phyloP scores from a whole-genome alignment of 2,329 filamentous ascomycete genomes.

The Escovopsis sp. region DNA sequence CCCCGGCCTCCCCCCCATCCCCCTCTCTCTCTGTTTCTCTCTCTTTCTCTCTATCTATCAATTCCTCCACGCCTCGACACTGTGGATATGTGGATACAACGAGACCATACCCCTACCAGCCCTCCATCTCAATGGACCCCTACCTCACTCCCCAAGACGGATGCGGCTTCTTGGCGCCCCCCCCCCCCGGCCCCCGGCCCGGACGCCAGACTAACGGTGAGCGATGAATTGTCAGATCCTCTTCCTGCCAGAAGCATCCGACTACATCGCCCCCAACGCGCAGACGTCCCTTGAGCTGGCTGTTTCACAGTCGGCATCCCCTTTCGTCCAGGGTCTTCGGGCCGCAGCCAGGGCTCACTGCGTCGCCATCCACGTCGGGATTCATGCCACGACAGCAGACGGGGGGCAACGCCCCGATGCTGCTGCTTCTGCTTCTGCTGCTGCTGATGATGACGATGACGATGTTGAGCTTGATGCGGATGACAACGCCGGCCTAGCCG shows the following conservation, averaged over 20 bases:
- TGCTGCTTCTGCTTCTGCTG: not conserved
- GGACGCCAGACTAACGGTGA: constrained; percentile 3
- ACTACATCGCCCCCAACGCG: constrained; percentile 66
- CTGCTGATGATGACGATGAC: too few species aligned
- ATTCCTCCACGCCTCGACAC: too few species aligned
- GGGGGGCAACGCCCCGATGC: not conserved
- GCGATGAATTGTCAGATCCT: constrained; percentile 38
- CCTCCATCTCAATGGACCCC: too few species aligned
- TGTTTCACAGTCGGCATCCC: constrained; percentile 46
- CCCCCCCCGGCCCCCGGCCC: not conserved
- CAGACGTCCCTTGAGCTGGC: constrained; percentile 58
- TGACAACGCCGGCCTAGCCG: too few species aligned
- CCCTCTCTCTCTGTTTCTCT: too few species aligned
- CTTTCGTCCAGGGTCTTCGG: constrained; percentile 65
- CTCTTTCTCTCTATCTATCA: too few species aligned
- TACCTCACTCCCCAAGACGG: too few species aligned
- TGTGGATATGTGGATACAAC: too few species aligned
- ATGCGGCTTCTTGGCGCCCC: too few species aligned
- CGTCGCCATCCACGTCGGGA: constrained; percentile 70
- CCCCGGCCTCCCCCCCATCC: too few species aligned
- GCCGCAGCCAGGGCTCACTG: constrained; percentile 46
- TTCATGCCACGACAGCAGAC: constrained; percentile 51
- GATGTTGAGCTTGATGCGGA: too few species aligned
- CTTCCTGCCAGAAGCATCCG: constrained; percentile 83
- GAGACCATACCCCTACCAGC: too few species aligned